Evolutionary conservation across 2,329 filamentous ascomycete genomes (phyloP).

Genomic region (Talaromyces sp.): DNA sequence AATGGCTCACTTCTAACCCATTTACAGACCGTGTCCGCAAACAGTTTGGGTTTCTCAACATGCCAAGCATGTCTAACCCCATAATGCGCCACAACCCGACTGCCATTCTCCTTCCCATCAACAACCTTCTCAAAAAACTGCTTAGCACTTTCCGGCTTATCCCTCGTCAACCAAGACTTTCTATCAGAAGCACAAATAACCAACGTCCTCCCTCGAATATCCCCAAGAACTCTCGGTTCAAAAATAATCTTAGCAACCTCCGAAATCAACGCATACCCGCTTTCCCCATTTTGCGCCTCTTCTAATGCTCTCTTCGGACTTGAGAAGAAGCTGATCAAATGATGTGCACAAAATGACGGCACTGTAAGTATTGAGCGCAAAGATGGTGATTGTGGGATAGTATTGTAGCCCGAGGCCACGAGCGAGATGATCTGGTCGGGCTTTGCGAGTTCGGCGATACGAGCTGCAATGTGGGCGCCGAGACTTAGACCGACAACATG

Average conservation of each 20-base stretch:
- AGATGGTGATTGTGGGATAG: constrained; percentile 1
- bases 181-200: constrained; percentile 6
- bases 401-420: constrained; percentile 11
- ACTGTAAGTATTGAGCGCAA: neutral
- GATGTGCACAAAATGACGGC: constrained; percentile 1
- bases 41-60: constrained; percentile 4
- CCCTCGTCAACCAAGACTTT: neutral
- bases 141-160: constrained; percentile 2
- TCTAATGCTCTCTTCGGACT: neutral
- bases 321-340: neutral
- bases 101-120: constrained; percentile 8
- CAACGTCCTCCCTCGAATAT: constrained; percentile 7
- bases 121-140: constrained; percentile 5
- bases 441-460: constrained; percentile 9
- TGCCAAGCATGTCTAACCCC: constrained; percentile 13
- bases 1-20: constrained; percentile 6
- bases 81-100: constrained; percentile 9
- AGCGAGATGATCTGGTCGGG: constrained; percentile 11
- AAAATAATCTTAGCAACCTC: constrained; percentile 9
- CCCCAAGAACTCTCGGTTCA: constrained; percentile 4
- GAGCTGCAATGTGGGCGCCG: constrained; percentile 15
- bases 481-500: constrained; percentile 21
- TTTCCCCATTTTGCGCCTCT: constrained; percentile 4
- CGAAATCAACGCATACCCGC: constrained; percentile 4
- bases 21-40: constrained; percentile 2